These are phyloP conservation scores for Parafenestella ontariensis DNA, from an alignment of 2,329 filamentous ascomycete genomes.

Conservation along the genomic window DNA sequence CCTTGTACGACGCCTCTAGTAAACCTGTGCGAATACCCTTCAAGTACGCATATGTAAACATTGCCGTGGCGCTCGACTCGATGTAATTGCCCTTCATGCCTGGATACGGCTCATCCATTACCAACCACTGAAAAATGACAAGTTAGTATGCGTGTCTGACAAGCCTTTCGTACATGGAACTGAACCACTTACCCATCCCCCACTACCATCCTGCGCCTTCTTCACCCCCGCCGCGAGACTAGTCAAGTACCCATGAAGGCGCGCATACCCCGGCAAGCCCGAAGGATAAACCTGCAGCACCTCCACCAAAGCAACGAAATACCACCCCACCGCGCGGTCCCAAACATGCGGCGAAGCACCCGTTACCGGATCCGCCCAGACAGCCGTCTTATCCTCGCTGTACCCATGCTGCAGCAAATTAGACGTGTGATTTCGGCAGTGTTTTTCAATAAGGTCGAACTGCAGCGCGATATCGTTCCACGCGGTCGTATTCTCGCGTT, in stretches of 20 bases:
- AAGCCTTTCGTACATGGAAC: not conserved
- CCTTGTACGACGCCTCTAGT: constrained; percentile 46
- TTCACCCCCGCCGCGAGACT: constrained; percentile 54
- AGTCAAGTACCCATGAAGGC: constrained; percentile 51
- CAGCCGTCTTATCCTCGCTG: constrained; percentile 42
- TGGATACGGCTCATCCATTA: constrained; percentile 60
- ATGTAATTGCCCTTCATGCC: constrained; percentile 63
- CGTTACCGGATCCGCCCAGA: constrained; percentile 46
- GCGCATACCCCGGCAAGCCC: constrained; percentile 45
- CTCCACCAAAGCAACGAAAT: constrained; percentile 54
- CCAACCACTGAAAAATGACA: constrained; percentile 57
- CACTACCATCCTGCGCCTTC: constrained; percentile 52
- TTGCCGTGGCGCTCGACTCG: constrained; percentile 65
- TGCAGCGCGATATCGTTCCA: constrained; percentile 53
- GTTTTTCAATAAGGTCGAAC: constrained; percentile 46
- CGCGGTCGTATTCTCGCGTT: constrained; percentile 48
- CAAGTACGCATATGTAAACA: constrained; percentile 51
- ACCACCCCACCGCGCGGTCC: constrained; percentile 49
- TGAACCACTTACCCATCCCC: constrained; percentile 52
- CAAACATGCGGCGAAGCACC: constrained; percentile 48
- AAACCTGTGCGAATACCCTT: constrained; percentile 45
- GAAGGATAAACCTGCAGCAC: constrained; percentile 57
- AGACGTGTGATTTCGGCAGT: constrained; percentile 42
- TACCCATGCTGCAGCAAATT: constrained; percentile 47
- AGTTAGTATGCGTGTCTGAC: not conserved